A percentile compares a stretch with the other conserved stretches of the same genome.
These are phyloP conservation scores for Agrocybe praecox DNA, from an alignment of 768 basidiomycete species.

Conservation along the genomic window DNA sequence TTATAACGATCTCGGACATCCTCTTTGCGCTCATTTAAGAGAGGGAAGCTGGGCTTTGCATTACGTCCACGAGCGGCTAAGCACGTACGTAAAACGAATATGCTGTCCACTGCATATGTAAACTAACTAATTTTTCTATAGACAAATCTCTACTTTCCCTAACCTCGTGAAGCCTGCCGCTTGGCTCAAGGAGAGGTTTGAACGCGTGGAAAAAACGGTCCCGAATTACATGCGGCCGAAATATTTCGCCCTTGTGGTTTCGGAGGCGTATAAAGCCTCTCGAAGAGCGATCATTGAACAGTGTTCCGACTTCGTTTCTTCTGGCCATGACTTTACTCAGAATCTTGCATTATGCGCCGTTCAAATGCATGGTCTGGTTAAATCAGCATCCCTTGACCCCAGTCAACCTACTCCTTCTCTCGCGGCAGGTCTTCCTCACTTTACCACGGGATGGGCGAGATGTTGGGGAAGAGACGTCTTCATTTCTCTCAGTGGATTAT, in stretches of 20 bases:
- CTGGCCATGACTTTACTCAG: constrained; percentile 89
- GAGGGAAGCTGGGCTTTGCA: constrained; percentile 92
- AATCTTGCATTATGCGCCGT: constrained; percentile 83
- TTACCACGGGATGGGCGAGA: constrained; percentile 90
- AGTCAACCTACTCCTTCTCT: constrained; percentile 71
- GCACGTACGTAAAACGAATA: constrained; percentile 52
- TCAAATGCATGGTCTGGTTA: constrained; percentile 91
- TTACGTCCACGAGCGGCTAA: constrained; percentile 74
- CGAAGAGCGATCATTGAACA: constrained; percentile 84
- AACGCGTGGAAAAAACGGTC: constrained; percentile 69
- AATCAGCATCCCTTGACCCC: constrained; percentile 88
- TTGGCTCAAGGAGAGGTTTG: constrained; percentile 91
- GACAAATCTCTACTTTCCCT: constrained; percentile 66
- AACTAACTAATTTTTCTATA: constrained; percentile 29
- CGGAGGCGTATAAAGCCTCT: constrained; percentile 91
- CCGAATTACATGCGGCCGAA: constrained; percentile 93
- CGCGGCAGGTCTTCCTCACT: constrained; percentile 95
- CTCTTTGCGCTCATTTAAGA: constrained; percentile 85
- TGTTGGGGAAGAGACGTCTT: constrained; percentile 97
- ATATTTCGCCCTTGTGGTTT: constrained; percentile 92
- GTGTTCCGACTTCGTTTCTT: constrained; percentile 81
- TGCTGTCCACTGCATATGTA: no score
- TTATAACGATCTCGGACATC: constrained; percentile 92
- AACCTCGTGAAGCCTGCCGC: constrained; percentile 67
- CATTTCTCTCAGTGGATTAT: constrained; percentile 91